phyloP scores from a whole-genome alignment of 1,284 basidiomycete species.

The Leccinum pachyderme region DNA sequence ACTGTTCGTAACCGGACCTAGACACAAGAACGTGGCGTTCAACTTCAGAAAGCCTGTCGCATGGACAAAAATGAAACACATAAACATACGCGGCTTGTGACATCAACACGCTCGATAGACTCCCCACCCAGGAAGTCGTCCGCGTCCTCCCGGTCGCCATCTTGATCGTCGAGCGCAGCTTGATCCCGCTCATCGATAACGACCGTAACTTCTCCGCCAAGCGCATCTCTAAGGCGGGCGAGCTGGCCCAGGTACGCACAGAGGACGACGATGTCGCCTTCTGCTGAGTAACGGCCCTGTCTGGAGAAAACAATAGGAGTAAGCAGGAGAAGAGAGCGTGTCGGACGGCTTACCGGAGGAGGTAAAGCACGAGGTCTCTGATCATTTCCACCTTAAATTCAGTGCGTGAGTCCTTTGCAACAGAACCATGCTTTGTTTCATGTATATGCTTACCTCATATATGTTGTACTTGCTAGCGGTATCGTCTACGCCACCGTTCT shows the following conservation, averaged over 20 bases:
- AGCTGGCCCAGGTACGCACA: slow-evolving; percentile 77
- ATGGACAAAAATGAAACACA: neutral
- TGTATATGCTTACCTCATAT: slow-evolving; percentile 53
- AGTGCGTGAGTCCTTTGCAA: neutral
- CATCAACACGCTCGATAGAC: slow-evolving; percentile 45
- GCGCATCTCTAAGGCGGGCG: slow-evolving; percentile 51
- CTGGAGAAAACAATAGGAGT: slow-evolving; percentile 27
- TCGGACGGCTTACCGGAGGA: slow-evolving; percentile 46
- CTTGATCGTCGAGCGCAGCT: slow-evolving; percentile 50
- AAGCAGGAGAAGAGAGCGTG: neutral
- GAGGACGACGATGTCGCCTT: slow-evolving; percentile 72
- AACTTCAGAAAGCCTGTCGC: neutral
- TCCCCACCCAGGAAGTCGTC: slow-evolving; percentile 27
- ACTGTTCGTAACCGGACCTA: slow-evolving; percentile 70
- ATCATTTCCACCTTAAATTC: slow-evolving; percentile 61
- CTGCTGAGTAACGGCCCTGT: slow-evolving; percentile 55
- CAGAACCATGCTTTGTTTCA: neutral
- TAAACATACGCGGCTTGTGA: slow-evolving; percentile 45
- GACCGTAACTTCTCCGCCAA: slow-evolving; percentile 52
- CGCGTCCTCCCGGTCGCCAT: slow-evolving; percentile 38
- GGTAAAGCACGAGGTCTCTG: slow-evolving; percentile 65
- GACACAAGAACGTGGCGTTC: neutral
- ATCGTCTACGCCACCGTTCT: slow-evolving; percentile 54
- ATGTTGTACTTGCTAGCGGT: slow-evolving; percentile 61
- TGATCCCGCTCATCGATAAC: slow-evolving; percentile 71